Evolutionary conservation across 345 rosid genomes (phyloP).

Genomic region (Arabidopsis thaliana): TAIR10.1 NC_003070.9:29279501-29280000

Average conservation of each 20-base stretch:
- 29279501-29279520: background rate
- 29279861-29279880: background rate
- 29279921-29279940: slow-evolving; percentile 18
- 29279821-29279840: background rate
- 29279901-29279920: slow-evolving; percentile 18
- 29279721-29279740: background rate
- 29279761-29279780: background rate
- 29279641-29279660: slow-evolving; percentile 21
- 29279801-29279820: background rate
- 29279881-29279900: background rate
- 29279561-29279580: background rate
- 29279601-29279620: slow-evolving; percentile 45
- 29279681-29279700: background rate
- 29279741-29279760: background rate
- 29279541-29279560: slow-evolving; percentile 14
- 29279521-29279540: background rate
- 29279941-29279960: slow-evolving; percentile 10
- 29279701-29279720: background rate
- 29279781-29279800: background rate
- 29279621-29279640: slow-evolving; percentile 40
- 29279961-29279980: slow-evolving; percentile 5
- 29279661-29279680: background rate
- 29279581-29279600: slow-evolving; percentile 14
- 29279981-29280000: background rate
- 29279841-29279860: no score